Base-by-base conservation (phyloP, 2,329 filamentous ascomycete genomes). In the Arachnopeziza araneosa region DNA sequence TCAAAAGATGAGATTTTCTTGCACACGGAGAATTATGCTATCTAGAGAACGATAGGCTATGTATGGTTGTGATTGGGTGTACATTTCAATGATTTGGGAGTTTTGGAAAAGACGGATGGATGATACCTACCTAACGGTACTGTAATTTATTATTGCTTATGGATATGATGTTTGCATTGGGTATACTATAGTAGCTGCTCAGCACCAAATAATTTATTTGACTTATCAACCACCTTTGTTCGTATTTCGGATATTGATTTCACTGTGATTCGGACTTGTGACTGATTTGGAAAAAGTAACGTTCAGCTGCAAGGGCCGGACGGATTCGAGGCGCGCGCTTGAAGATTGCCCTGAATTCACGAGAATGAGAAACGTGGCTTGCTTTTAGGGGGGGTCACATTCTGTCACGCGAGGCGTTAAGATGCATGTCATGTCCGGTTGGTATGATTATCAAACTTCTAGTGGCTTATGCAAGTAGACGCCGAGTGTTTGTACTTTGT, bases 21-120 rank as follows among this genome's bases (percentile, higher is more conserved):
- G 73, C 93, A 97, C 77, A 90, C 93, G 2, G 93, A 98, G 79
- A 97, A 97, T 74, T 97, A 96, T 77, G 90, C 92, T 56, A 79
- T 96, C 63, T 96, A 75, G 64, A 30, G 26, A 30, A 44, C 17
- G 36, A 19, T 19, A 44, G 17, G 36, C 4, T 14, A 32, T 50
- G 49, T 10, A 49, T 50, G 22, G 19, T 21, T 32, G 26, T 50
- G 32, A 50, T 8, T 21, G 17, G 30, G 26, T 22, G 22, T 22
- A 26, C n/a, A 49, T 26, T 54, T 32, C 10, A 19, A 44, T 55
- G 26, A 10, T 48, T 59, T 50, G 50, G 49, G 50, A 51, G 36
- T 44, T 44, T 44, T 30, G 53, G 51, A 24, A 32, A 22, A 51
- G 36, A 59, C 12, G 24, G 24, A 2, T 4, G 52, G 52, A 26